Evolutionary conservation across 2,329 filamentous ascomycete species (phyloP), one percentile per base, ranked within the genome.

Genomic region (Colletotrichum neosansevieriae): DNA sequence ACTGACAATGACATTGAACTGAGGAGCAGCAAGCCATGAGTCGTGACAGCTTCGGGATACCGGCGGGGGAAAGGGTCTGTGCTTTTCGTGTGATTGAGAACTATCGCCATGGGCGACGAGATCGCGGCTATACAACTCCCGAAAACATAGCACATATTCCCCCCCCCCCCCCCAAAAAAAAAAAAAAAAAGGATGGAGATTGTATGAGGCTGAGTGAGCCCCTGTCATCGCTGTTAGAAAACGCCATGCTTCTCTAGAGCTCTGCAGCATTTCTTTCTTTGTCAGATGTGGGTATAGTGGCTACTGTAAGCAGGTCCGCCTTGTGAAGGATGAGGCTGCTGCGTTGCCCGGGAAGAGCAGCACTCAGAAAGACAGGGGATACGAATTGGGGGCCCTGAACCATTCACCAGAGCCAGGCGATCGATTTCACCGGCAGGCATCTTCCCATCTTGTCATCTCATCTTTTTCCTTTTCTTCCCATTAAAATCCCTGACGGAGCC

Each of bases 391-490:
- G 24, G 4, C 19, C 51, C 17, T 12, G 7, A 21, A 21, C n/a
- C 19, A 58, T 58, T 6, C 38, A 63, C n/a, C 42, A 32, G 62
- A 47, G 36, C 60, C 64, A 53, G 40, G 54, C 53, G 34, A 49
- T 59, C 60, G 60, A 59, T 68, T 64, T 59, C 53, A 58, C 60
- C 32, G 65, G 29, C 42, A 40, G 58, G 47, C 47, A 61, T 45
- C 54, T 32, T 58, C 38, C 32, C 53, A 42, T 56, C 13, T 12
- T 29, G 19, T 51, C 24, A 49, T 32, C 47, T 44, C 7, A 5
- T 49, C 21, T 49, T 50, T 21, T 17, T n/a, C n/a, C n/a, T n/a
- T 11, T 54, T 61, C 24, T 2, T 40, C 11, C 45, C 36, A 61
- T 42, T 44, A 21, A 53, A 19, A 51, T 3, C 58, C 45, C 45